Evolutionary conservation across 2,329 filamentous ascomycete genomes (phyloP), one percentile per base, ranked within the genome.

Genomic region (Verticillium isaacii): DNA sequence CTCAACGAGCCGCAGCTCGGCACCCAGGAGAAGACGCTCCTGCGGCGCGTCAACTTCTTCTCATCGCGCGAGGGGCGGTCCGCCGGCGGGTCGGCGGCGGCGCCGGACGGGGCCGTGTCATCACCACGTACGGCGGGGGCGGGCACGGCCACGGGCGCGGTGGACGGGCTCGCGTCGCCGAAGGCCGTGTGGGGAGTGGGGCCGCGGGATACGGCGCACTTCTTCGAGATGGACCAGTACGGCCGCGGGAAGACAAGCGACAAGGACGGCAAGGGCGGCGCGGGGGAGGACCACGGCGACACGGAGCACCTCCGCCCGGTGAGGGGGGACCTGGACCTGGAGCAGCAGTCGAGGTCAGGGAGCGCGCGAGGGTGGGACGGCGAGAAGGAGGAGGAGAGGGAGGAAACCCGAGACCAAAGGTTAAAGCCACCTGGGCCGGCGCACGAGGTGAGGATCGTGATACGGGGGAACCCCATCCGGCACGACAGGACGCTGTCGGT

Each of bases 1-100:
- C n/a, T 59, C 56, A 36, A 34, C 61, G 11, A 57, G 6, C 59
- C 63, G 19, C 54, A 41, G 9, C 60, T 65, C 29, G 34, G 37
- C 25, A 57, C 32, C 32, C 59, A 64, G 36, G 63, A 65, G 25
- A 62, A 65, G 55, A 56, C 57, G 4, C 57, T 63, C 29, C 25
- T 60, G 17, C 59, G 57, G 15, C 59, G 59, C 6, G 37, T 61
- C 54, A 34, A 56, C n/a, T 32, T 56, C 14, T 56, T 56, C 32
- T 56, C 54, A 29, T 56, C 54, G 29, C 41, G 41, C 41, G 23
- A 50, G 17, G 17, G 41, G 41, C 32, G 25, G 25, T 34, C 45
- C 3, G 19, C 45, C 19, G 45, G 29, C 29, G 32, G 54, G 12
- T 36, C 34, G 2, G 14, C 34, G 34, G 34, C 34, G 34, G 34